Percentiles rank a stretch among this genome's conserved stretches.
Conservation (phyloP, 208 protist genomes). For the Leishmania amazonensis region DNA sequence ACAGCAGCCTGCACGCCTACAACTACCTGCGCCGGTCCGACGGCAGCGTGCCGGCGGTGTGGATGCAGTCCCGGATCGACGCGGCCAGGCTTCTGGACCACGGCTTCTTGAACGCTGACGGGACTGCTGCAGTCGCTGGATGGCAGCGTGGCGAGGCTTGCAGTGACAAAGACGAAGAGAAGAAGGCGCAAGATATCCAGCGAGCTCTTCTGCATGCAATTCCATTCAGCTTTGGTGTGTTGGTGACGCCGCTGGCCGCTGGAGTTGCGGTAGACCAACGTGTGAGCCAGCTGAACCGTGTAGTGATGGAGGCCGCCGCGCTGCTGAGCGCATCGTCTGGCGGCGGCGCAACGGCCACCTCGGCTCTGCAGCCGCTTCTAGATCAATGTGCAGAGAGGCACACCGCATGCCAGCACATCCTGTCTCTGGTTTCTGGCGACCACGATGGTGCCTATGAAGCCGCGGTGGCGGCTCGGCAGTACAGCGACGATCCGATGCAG, state of each 20-base stretch:
- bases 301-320: constrained; percentile 38
- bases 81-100: constrained; percentile 3
- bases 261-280: constrained; percentile 39
- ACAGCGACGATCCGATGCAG: constrained; percentile 41
- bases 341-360: background rate
- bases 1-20: constrained; percentile 76
- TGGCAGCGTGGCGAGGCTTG: background rate
- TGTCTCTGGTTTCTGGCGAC: constrained; percentile 75
- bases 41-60: constrained; percentile 48
- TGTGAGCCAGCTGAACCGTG: constrained; percentile 45
- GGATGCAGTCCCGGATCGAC: constrained; percentile 42
- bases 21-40: constrained; percentile 78
- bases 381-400: constrained; percentile 26
- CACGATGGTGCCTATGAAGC: constrained; percentile 59
- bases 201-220: constrained; percentile 11
- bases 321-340: constrained; percentile 10
- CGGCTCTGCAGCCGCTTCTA: constrained; percentile 21
- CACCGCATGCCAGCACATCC: constrained; percentile 54
- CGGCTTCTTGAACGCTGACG: constrained; percentile 13
- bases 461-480: constrained; percentile 56
- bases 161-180: background rate
- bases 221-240: constrained; percentile 57
- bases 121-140: background rate
- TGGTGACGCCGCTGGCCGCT: constrained; percentile 65
- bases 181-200: constrained; percentile 5